phyloP scores from a whole-genome alignment of 2,329 filamentous ascomycete genomes.

The Penicillium sp. region DNA sequence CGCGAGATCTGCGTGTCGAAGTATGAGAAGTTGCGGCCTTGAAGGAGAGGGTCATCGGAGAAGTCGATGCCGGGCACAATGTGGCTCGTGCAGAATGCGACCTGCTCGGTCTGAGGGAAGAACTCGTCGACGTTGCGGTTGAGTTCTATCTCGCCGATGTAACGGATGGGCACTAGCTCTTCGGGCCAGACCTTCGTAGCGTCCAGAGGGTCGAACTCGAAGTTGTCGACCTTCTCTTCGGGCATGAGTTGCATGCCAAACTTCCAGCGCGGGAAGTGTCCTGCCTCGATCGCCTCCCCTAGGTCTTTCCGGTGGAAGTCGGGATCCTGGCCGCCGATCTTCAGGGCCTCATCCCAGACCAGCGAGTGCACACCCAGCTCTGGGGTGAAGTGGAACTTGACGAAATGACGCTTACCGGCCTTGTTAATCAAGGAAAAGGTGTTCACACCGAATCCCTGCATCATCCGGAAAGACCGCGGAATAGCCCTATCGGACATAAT shows the following conservation, averaged over 20 bases:
- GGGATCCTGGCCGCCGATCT: constrained; percentile 70
- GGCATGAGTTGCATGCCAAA: constrained; percentile 78
- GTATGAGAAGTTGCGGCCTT: constrained; percentile 68
- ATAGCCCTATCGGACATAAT: constrained; percentile 37
- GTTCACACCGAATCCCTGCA: constrained; percentile 38
- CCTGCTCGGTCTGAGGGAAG: constrained; percentile 79
- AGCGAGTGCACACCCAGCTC: constrained; percentile 34
- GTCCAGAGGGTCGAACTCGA: constrained; percentile 82
- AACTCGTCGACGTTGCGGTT: constrained; percentile 79
- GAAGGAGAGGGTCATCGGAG: constrained; percentile 70
- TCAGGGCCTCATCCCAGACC: constrained; percentile 66
- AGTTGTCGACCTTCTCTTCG: constrained; percentile 68
- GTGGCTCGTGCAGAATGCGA: constrained; percentile 77
- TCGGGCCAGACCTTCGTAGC: constrained; percentile 86
- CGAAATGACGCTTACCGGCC: constrained; percentile 32
- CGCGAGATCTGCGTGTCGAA: constrained; percentile 59
- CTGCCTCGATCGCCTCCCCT: constrained; percentile 68
- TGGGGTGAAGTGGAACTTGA: constrained; percentile 36
- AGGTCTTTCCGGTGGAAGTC: constrained; percentile 81
- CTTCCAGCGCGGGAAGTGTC: constrained; percentile 72
- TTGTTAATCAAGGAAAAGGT: constrained; percentile 33
- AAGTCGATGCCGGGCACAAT: constrained; percentile 75
- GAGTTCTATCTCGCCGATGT: constrained; percentile 75
- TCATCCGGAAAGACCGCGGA: constrained; percentile 35
- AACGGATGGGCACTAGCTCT: constrained; percentile 68